These are phyloP conservation scores for Trichocomaceae sp. DNA, from an alignment of 2,329 filamentous ascomycete species.

Conservation along the genomic window DNA sequence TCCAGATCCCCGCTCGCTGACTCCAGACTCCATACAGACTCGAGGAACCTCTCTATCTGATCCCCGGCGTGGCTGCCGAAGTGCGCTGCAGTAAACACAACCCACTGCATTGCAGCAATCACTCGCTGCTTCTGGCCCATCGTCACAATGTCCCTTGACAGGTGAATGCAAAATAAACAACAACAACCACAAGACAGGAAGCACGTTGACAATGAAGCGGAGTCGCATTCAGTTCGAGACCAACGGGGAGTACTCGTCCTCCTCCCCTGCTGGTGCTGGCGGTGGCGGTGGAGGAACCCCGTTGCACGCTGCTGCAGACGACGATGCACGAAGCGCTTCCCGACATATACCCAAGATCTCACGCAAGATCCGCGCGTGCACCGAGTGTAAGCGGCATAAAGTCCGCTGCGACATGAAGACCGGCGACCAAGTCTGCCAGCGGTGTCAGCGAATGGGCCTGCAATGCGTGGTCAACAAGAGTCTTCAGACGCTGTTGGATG, in stretches of 20 bases:
- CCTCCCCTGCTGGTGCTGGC: conserved; percentile 17
- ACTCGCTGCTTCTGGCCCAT: not conserved
- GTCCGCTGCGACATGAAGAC: conserved; percentile 50
- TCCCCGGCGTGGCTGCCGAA: conserved; percentile 5
- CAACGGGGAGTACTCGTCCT: conserved; percentile 31
- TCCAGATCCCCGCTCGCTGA: not conserved
- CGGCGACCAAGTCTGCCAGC: conserved; percentile 43
- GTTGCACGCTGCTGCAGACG: conserved; percentile 20
- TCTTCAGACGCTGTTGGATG: conserved; percentile 43
- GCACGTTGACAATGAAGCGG: conserved; percentile 30
- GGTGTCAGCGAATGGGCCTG: conserved; percentile 45
- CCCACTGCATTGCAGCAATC: not conserved
- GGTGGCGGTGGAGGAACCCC: conserved; percentile 17
- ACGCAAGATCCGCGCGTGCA: conserved; percentile 45
- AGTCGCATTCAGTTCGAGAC: conserved; percentile 34
- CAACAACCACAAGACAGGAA: not conserved
- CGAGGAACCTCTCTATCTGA: too few relatives aligned
- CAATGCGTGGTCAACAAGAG: conserved; percentile 50
- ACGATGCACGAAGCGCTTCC: conserved; percentile 21
- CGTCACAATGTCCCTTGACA: conserved; percentile 1
- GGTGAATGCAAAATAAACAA: not conserved
- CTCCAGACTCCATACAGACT: too few relatives aligned
- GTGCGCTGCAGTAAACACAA: not conserved
- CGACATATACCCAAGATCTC: conserved; percentile 37
- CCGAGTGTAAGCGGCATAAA: conserved; percentile 49